Evolutionary conservation across 2,329 filamentous ascomycete species (phyloP).

Genomic region (Xenosphaeropsis pyriputrescens): DNA sequence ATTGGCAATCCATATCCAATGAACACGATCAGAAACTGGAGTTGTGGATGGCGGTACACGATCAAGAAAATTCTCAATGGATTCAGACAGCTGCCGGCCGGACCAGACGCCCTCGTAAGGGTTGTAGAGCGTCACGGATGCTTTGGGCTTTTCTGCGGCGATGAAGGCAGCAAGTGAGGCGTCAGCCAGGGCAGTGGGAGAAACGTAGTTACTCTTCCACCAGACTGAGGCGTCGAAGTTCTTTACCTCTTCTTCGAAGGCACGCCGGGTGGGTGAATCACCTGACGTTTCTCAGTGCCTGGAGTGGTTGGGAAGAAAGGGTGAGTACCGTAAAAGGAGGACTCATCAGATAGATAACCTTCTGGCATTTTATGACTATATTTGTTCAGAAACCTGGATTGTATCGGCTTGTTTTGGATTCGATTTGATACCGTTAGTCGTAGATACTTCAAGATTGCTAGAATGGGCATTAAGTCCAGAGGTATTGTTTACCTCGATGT

Average conservation of each 20-base stretch:
- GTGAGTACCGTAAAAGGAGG: conserved; percentile 38
- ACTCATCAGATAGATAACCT: conserved; percentile 24
- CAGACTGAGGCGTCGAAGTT: conserved; percentile 34
- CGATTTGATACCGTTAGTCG: background rate
- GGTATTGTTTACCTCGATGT: background rate
- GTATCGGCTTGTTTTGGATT: background rate
- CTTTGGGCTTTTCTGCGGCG: conserved; percentile 1
- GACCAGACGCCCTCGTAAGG: conserved; percentile 34
- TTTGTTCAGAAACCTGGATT: no score
- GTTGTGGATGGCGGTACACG: conserved; percentile 56
- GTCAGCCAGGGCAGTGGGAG: conserved; percentile 19
- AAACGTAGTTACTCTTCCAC: conserved; percentile 23
- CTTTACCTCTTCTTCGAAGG: conserved; percentile 33
- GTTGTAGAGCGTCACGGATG: conserved; percentile 30
- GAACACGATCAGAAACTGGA: conserved; percentile 24
- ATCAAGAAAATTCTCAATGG: conserved; percentile 46
- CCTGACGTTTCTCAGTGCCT: conserved; percentile 26
- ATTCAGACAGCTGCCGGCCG: conserved; percentile 51
- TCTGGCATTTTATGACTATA: conserved; percentile 3
- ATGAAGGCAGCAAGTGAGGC: conserved; percentile 6
- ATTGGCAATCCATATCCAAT: conserved; percentile 65
- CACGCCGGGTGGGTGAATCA: conserved; percentile 30
- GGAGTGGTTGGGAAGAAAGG: conserved; percentile 1
- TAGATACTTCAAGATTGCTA: background rate
- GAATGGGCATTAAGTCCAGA: background rate